Evolutionary conservation across 148 eudicot genomes (phyloP), one percentile per base, ranked within the genome.

Genomic region (Silene conica): DNA sequence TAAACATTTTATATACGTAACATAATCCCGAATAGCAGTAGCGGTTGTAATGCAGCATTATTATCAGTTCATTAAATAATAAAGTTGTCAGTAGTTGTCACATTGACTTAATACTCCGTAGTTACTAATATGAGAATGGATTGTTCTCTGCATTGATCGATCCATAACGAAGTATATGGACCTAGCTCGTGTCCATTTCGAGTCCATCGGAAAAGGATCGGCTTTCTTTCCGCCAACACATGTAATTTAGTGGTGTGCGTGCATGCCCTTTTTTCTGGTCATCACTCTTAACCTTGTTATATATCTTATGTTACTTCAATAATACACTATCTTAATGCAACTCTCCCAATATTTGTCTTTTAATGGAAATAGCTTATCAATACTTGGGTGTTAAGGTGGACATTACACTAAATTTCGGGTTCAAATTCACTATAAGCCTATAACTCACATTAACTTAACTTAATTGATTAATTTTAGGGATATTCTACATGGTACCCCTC

Each of bases 151-250:
- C 20, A 41, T 45, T 8, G 16, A 67, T 67, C 26, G 70, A 67
- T 43, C 26, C 26, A 67, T 19, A 67, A 41, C 50, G 55, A 50
- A 10, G 0, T 66, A 38, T 8, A 66, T 38, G 52, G 69, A 41
- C 69, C 69, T 66, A 6, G 22, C 69, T 65, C 48, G 69, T 14
- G 69, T 64, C 52, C 23, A 41, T 66, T 41, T 66, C 10, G 10
- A 41, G 23, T 41, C 25, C 52, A 66, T 66, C 70, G 15, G 55
- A 41, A 67, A 67, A 45, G 55, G 70, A 67, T 67, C 54, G 2
- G 3, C 7, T 43, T 67, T 67, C 26, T 45, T 34, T 41, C 41
- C 26, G 45, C 55, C 18, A 45, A 43, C 70, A 45, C 55, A 41
- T 20, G 70, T 67, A n/a, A 67, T 41, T 15, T 67, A 23, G 55